Percentiles rank a stretch among this genome's conserved stretches.
These are phyloP conservation scores for Pleurozium schreberi DNA, from an alignment of 225 moss, liverwort and hornwort species.

Conservation along the genomic window DNA sequence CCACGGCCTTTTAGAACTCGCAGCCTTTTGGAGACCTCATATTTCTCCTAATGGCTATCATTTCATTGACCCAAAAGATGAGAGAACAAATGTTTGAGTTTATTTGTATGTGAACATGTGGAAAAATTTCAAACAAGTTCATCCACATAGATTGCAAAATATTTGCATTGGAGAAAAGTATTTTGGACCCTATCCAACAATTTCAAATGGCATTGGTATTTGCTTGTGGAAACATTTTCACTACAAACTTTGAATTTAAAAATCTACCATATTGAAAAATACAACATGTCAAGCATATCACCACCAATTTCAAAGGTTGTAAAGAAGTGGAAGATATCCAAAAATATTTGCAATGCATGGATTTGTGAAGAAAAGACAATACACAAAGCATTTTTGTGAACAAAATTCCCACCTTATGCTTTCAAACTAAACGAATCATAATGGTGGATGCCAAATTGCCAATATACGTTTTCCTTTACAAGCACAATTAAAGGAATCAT, in stretches of 20 bases:
- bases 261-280: too few relatives aligned
- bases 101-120: not conserved
- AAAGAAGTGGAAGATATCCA: too few relatives aligned
- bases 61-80: not conserved
- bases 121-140: too few relatives aligned
- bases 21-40: too few relatives aligned
- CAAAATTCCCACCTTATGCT: not conserved
- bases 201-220: accelerated
- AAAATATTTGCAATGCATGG: too few relatives aligned
- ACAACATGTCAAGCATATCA: too few relatives aligned
- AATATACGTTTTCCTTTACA: too few relatives aligned
- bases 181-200: too few relatives aligned
- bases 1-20: too few relatives aligned
- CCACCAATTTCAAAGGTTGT: too few relatives aligned
- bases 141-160: accelerated
- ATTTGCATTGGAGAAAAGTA: not conserved
- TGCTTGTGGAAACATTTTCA: not conserved
- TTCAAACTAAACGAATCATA: not conserved
- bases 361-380: not conserved
- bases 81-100: not conserved
- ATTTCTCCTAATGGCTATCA: too few relatives aligned
- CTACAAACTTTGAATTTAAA: not conserved
- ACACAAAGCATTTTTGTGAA: accelerated
- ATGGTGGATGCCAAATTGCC: not conserved
- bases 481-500: not conserved